Base-by-base conservation (phyloP, 768 basidiomycete genomes). In the Tricholoma furcatifolium region DNA sequence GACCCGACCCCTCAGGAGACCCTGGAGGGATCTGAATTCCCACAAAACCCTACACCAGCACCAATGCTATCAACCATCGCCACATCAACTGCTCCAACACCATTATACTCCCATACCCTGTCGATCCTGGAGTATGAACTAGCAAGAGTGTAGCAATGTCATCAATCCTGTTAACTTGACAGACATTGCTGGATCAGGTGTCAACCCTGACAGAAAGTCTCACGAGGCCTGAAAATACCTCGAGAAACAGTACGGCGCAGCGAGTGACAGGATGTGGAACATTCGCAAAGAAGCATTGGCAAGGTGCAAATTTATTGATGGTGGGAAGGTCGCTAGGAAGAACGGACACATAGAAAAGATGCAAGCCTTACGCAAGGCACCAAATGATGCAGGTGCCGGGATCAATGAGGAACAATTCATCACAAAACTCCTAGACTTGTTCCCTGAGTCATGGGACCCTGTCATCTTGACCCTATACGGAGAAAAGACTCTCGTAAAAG, bases 281-380 rank as follows among this genome's bases (percentile, higher is more conserved):
- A 49, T 49, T 14, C 24, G 6, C n/a, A n/a, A n/a, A n/a, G n/a
- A n/a, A n/a, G n/a, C n/a, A n/a, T n/a, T n/a, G n/a, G n/a, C n/a
- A n/a, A 4, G 21, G 10, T 39, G 38, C 21, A 49, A 36, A 49
- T 36, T 15, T n/a, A 2, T n/a, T 15, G 47, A 49, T 27, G 47
- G 47, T 2, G 18, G 6, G 1, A 49, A 49, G 4, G 39, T 40
- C 15, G 21, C 47, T 2, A 27, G 47, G 4, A 39, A 49, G 21
- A 30, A 20, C 1, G 47, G 47, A 23, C 47, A 49, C 11, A 49
- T 49, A 4, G 21, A 49, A 41, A 49, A 30, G 6, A 49, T 49
- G 47, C 47, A 15, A 2, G 40, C 14, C 2, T 11, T 49, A n/a
- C 15, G 34, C 17, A 24, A 41, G 17, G 24, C 38, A n/a, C n/a